Evolutionary conservation across 2,329 filamentous ascomycete species (phyloP).

Genomic region (Hymenoscyphus albidus): DNA sequence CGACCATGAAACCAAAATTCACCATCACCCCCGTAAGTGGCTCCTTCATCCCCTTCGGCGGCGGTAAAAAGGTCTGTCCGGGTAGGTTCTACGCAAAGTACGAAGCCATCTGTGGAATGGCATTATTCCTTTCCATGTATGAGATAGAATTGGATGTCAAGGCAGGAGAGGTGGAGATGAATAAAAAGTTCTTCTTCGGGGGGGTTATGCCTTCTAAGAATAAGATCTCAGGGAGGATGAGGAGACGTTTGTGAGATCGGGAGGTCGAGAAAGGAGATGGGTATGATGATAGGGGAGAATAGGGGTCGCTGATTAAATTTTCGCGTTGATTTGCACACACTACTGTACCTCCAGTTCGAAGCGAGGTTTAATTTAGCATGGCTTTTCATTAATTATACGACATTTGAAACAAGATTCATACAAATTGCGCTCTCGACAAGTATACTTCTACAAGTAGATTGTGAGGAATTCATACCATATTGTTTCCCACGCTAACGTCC

Average conservation of each 20-base stretch:
- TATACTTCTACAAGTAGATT: not conserved
- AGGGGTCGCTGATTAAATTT: not conserved
- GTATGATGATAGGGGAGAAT: not conserved
- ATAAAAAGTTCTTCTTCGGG: constrained; percentile 24
- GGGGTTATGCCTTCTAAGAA: constrained; percentile 23
- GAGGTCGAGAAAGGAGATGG: too few relatives aligned
- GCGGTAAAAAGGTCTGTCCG: constrained; percentile 36
- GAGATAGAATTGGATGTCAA: constrained; percentile 32
- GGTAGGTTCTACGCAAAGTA: constrained; percentile 38
- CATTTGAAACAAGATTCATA: too few relatives aligned
- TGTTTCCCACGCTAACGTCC: not conserved
- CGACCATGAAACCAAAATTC: constrained; percentile 21
- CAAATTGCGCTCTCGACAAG: too few relatives aligned
- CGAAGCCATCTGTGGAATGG: constrained; percentile 34
- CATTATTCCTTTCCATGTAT: constrained; percentile 33
- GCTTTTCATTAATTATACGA: too few relatives aligned
- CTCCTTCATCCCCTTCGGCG: constrained; percentile 37
- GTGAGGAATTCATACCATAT: not conserved
- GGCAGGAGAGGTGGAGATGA: constrained; percentile 8
- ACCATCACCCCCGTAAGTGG: constrained; percentile 31
- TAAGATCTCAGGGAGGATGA: constrained; percentile 20
- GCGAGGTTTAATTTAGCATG: not conserved
- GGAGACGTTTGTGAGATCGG: constrained; percentile 7
- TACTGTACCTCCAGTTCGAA: not conserved
- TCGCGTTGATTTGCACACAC: not conserved